Evolutionary conservation across 768 basidiomycete genomes (phyloP).

Genomic region (Sutorius australiensis): DNA sequence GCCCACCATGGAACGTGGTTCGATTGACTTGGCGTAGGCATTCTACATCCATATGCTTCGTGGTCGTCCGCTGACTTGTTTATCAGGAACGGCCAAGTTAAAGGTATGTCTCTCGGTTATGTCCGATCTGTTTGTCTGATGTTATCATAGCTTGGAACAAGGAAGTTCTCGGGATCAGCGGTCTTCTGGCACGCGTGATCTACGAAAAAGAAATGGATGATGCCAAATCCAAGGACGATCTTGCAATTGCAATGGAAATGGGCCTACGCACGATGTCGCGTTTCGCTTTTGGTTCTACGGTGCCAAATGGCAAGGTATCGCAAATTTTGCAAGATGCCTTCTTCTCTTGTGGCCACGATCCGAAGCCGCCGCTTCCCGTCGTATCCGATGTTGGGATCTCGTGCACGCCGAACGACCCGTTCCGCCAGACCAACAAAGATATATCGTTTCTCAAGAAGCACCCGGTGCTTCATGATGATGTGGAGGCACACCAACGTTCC

Average conservation of each 20-base stretch:
- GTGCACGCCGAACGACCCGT: neutral
- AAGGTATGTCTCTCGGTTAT: constrained; percentile 41
- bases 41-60: neutral
- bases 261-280: constrained; percentile 76
- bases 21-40: constrained; percentile 78
- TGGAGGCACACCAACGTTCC: constrained; percentile 1
- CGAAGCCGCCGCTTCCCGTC: constrained; percentile 11
- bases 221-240: neutral
- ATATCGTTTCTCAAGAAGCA: constrained; percentile 8
- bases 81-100: constrained; percentile 77
- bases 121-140: neutral
- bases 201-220: constrained; percentile 73
- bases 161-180: constrained; percentile 80
- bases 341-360: constrained; percentile 4
- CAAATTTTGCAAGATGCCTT: constrained; percentile 13
- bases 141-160: constrained; percentile 72
- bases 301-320: constrained; percentile 29
- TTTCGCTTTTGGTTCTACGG: constrained; percentile 55
- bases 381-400: constrained; percentile 10
- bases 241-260: constrained; percentile 2
- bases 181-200: constrained; percentile 72
- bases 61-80: neutral
- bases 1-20: constrained; percentile 92
- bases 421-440: constrained; percentile 5
- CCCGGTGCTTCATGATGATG: neutral